Conservation (phyloP, 805 yeast genomes). For the Pichia cabralensis region DNA sequence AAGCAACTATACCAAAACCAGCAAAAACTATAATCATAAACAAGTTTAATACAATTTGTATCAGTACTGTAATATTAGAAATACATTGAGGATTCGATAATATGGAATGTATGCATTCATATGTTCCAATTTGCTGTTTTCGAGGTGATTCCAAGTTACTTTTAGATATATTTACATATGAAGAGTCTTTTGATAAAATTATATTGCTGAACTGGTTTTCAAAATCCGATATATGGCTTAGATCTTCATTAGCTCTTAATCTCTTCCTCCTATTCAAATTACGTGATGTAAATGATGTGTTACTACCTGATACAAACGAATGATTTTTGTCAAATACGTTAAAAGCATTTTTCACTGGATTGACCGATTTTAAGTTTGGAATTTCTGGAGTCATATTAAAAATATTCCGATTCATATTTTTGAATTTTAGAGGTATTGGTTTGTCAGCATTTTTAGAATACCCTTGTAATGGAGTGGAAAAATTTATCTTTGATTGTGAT, state of each 20-base stretch:
- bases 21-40: conserved; percentile 16
- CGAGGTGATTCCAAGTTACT: no score
- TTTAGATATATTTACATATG: no score
- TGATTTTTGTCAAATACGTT: conserved; percentile 18
- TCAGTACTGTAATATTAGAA: conserved; percentile 17
- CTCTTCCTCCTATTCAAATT: conserved; percentile 13
- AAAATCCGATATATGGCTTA: no score
- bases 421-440: no score
- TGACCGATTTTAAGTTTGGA: conserved; percentile 7
- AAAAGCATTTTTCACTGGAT: conserved; percentile 23
- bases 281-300: conserved; percentile 6
- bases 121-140: background rate
- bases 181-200: no score
- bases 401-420: no score
- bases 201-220: no score
- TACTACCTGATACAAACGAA: conserved; percentile 4
- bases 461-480: no score
- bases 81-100: conserved; percentile 21
- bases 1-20: conserved; percentile 13
- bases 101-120: conserved; percentile 8
- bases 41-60: conserved; percentile 21
- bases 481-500: no score
- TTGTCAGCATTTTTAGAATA: no score
- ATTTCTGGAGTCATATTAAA: conserved; percentile 15
- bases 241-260: no score